Conservation (phyloP, 805 yeast genomes). For the Starmerella vitae region DNA sequence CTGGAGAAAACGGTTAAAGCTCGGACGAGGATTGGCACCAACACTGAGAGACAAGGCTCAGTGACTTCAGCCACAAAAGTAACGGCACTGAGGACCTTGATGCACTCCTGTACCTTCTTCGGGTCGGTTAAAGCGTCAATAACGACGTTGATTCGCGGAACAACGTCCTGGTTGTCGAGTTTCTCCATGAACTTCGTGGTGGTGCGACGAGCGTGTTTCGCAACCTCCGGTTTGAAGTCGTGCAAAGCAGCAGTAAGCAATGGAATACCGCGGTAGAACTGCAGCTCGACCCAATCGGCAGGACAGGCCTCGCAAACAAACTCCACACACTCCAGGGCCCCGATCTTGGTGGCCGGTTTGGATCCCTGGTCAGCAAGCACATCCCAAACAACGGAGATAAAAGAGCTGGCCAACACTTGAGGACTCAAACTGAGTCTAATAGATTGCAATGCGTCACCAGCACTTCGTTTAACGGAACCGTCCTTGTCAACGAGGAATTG, state of each 20-base stretch:
- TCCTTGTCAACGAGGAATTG: slow-evolving; percentile 81
- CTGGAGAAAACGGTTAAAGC: slow-evolving; percentile 79
- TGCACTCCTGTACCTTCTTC: slow-evolving; percentile 72
- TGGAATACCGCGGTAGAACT: slow-evolving; percentile 69
- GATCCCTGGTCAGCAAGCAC: slow-evolving; percentile 63
- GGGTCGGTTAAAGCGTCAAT: slow-evolving; percentile 87
- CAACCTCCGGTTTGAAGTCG: slow-evolving; percentile 92
- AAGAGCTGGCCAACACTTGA: slow-evolving; percentile 63
- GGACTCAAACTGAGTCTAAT: slow-evolving; percentile 56
- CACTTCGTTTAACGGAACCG: slow-evolving; percentile 68
- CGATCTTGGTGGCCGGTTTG: slow-evolving; percentile 84
- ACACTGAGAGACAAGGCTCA: slow-evolving; percentile 78
- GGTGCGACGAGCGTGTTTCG: slow-evolving; percentile 66
- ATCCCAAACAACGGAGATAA: slow-evolving; percentile 45
- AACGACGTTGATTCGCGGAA: slow-evolving; percentile 71
- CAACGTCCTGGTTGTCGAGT: slow-evolving; percentile 83
- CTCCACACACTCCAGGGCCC: slow-evolving; percentile 62
- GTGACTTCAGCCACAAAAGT: slow-evolving; percentile 98
- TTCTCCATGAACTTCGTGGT: slow-evolving; percentile 61
- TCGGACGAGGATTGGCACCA: slow-evolving; percentile 85
- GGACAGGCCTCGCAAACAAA: slow-evolving; percentile 66
- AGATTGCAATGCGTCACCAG: slow-evolving; percentile 63
- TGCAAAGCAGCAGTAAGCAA: slow-evolving; percentile 78
- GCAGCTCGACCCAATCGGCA: slow-evolving; percentile 68
- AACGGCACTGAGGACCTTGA: slow-evolving; percentile 77